Percentiles rank a stretch among this genome's conserved stretches.
These are phyloP conservation scores for Camelina hispida DNA, from an alignment of 345 rosid genomes.

Conservation along the genomic window DNA sequence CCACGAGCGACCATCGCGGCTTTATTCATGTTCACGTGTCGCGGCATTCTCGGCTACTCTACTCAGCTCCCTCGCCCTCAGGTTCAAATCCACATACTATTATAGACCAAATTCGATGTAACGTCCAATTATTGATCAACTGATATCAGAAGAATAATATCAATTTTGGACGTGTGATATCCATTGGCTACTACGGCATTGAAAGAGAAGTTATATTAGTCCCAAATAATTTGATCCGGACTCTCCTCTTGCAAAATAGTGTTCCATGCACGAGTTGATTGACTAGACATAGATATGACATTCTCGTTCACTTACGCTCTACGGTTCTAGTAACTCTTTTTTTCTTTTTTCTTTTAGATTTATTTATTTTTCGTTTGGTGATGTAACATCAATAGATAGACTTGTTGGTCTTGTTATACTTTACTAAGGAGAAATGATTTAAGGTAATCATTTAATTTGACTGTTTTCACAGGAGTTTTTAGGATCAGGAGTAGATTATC, in stretches of 20 bases:
- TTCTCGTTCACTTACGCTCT: slow-evolving; percentile 10
- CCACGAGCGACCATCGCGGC: slow-evolving; percentile 81
- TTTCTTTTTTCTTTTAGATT: not conserved
- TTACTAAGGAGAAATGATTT: not conserved
- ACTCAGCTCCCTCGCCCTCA: slow-evolving; percentile 92
- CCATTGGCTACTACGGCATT: slow-evolving; percentile 11
- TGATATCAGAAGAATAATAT: not conserved
- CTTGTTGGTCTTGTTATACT: not conserved
- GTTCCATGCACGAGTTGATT: slow-evolving; percentile 18
- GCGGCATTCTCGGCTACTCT: slow-evolving; percentile 90
- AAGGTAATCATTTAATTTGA: not conserved
- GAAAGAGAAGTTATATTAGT: not conserved
- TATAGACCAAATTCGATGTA: not conserved
- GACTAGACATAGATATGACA: slow-evolving; percentile 22
- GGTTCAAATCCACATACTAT: slow-evolving; percentile 44
- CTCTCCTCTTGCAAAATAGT: not conserved
- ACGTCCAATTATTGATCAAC: not conserved
- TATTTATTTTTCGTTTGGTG: slow-evolving; percentile 2
- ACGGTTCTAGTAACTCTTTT: not conserved
- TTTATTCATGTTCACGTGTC: slow-evolving; percentile 94
- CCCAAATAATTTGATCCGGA: not conserved
- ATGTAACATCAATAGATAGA: not conserved
- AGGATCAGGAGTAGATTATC: slow-evolving; percentile 93
- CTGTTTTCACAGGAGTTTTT: slow-evolving; percentile 64
- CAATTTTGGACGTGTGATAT: slow-evolving; percentile 21